Percentiles rank a stretch among this genome's conserved stretches.
Evolutionary conservation across 306 rosid genomes (phyloP).

Genomic region (Vicia villosa): DNA sequence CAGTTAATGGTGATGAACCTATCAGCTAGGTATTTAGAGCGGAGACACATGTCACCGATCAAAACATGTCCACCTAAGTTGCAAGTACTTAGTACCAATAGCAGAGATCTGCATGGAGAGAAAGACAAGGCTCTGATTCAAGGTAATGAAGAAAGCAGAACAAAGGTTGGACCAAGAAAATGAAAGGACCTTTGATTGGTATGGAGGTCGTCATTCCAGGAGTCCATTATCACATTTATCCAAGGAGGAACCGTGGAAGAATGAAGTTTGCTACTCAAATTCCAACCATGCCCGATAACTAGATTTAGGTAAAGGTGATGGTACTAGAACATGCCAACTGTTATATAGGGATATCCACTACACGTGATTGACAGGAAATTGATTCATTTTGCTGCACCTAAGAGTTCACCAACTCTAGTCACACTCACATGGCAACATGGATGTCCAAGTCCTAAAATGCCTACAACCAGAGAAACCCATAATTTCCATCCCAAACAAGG

Average conservation of each 20-base stretch:
- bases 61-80: not conserved
- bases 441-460: not conserved
- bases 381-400: not conserved
- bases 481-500: slow-evolving; percentile 5
- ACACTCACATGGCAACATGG: not conserved
- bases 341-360: not conserved
- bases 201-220: not conserved
- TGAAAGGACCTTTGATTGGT: not conserved
- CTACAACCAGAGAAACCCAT: not conserved
- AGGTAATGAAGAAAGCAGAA: slow-evolving; percentile 15
- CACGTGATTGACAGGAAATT: not conserved
- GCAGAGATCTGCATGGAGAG: not conserved
- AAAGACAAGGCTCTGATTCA: not conserved
- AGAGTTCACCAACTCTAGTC: not conserved
- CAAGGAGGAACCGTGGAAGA: not conserved
- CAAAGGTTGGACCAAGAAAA: not conserved
- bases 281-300: not conserved
- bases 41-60: not conserved
- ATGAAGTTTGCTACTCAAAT: not conserved
- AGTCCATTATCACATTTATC: not conserved
- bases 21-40: not conserved
- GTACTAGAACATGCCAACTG: not conserved
- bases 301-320: not conserved
- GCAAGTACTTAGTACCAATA: not conserved
- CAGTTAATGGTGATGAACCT: not conserved